phyloP scores from a whole-genome alignment of 257 asterid genomes.

The Ehretia macrophylla region DNA sequence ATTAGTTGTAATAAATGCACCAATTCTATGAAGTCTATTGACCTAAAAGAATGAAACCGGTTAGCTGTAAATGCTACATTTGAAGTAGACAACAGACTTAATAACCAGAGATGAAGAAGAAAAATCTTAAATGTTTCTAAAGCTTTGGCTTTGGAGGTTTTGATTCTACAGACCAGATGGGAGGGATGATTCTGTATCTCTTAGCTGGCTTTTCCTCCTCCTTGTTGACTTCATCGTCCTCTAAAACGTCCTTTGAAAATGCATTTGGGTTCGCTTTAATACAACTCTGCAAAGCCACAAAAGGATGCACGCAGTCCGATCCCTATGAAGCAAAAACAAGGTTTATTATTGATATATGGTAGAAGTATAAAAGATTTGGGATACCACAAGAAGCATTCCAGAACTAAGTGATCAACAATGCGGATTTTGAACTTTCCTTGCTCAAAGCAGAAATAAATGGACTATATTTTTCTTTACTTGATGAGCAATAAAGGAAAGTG shows the following conservation, averaged over 20 bases:
- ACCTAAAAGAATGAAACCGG: neutral
- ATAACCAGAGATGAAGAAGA: neutral
- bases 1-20: neutral
- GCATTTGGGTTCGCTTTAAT: slow-evolving; percentile 77
- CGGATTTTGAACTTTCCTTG: too few species aligned
- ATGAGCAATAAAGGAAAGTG: too few species aligned
- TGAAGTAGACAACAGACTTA: neutral
- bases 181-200: slow-evolving; percentile 47
- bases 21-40: neutral
- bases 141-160: slow-evolving; percentile 29
- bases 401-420: neutral
- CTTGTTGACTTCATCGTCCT: slow-evolving; percentile 40
- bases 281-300: slow-evolving; percentile 84
- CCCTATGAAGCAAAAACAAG: slow-evolving; percentile 29
- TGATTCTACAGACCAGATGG: slow-evolving; percentile 64
- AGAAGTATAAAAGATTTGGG: neutral
- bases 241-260: slow-evolving; percentile 65
- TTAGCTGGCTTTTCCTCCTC: slow-evolving; percentile 37
- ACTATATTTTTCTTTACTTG: too few species aligned
- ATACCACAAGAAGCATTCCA: neutral
- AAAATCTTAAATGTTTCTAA: slow-evolving; percentile 9
- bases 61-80: neutral
- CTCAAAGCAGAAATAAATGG: too few species aligned
- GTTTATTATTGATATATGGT: neutral
- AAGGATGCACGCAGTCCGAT: slow-evolving; percentile 73